A percentile compares a stretch with the other conserved stretches of the same genome.
Evolutionary conservation across 441 rosid species (phyloP).

Genomic region (Bocquillonia castaneifolia): DNA sequence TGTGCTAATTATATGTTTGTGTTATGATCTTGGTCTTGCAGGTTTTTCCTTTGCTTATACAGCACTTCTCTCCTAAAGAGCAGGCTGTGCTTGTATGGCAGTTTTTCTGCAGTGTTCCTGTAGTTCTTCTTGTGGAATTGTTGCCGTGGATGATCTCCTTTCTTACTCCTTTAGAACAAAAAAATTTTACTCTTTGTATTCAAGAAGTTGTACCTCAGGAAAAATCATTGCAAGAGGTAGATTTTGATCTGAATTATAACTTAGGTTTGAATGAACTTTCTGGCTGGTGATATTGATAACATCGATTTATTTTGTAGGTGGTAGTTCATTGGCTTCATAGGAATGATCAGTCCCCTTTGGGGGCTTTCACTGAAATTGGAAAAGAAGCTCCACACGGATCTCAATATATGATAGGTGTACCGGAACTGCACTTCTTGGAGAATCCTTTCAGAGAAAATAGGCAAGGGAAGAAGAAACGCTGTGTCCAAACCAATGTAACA

Average conservation of each 20-base stretch:
- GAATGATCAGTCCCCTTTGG: slow-evolving; percentile 25
- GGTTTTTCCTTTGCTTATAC: slow-evolving; percentile 61
- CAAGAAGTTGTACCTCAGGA: slow-evolving; percentile 44
- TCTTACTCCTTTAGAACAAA: slow-evolving; percentile 39
- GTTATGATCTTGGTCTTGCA: slow-evolving; percentile 29
- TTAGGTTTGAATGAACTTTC: slow-evolving; percentile 15
- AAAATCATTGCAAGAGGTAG: slow-evolving; percentile 52
- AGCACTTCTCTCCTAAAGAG: slow-evolving; percentile 47
- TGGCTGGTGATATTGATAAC: slow-evolving; percentile 25
- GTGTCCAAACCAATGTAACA: slow-evolving; percentile 25
- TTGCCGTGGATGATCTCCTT: slow-evolving; percentile 66
- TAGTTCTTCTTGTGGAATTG: slow-evolving; percentile 49
- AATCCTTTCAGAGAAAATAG: slow-evolving; percentile 31
- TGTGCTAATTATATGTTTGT: slow-evolving; percentile 9
- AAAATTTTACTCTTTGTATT: slow-evolving; percentile 37
- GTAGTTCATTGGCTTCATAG: slow-evolving; percentile 49
- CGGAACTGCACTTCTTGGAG: slow-evolving; percentile 19
- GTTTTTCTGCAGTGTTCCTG: slow-evolving; percentile 60
- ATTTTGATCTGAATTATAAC: slow-evolving; percentile 18
- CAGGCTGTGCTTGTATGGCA: slow-evolving; percentile 66
- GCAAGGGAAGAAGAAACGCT: slow-evolving; percentile 26
- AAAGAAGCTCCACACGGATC: slow-evolving; percentile 28
- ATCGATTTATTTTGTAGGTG: slow-evolving; percentile 41
- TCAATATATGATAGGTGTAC: slow-evolving; percentile 25
- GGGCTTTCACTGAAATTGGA: slow-evolving; percentile 22